A percentile compares a stretch with the other conserved stretches of the same genome.
Conservation (phyloP, 805 yeast species). For the Kodamaea leandrae region DNA sequence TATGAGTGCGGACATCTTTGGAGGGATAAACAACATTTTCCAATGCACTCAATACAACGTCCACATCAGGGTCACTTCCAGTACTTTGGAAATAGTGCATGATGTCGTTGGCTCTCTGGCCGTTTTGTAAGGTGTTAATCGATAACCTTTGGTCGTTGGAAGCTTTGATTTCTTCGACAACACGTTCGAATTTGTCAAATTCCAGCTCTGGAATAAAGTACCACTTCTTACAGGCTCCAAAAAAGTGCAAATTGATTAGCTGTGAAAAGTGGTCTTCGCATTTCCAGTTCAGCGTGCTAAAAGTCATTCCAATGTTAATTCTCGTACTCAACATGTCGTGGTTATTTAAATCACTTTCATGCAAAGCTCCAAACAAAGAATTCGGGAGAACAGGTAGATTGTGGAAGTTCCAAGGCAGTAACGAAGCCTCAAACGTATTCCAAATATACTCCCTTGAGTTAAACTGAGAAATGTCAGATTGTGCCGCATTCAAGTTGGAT, state of each 20-base stretch:
- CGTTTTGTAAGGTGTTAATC: conserved; percentile 17
- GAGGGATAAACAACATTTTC: conserved; percentile 31
- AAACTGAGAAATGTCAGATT: conserved; percentile 16
- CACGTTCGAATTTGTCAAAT: conserved; percentile 48
- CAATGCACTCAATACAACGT: conserved; percentile 27
- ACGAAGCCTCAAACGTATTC: conserved; percentile 19
- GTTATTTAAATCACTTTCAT: conserved; percentile 44
- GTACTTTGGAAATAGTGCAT: conserved; percentile 1
- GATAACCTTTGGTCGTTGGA: conserved; percentile 9
- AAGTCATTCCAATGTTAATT: conserved; percentile 52
- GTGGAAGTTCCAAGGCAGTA: conserved; percentile 57
- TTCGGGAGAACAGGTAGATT: conserved; percentile 50
- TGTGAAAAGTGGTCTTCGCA: conserved; percentile 62
- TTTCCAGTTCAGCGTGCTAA: conserved; percentile 55
- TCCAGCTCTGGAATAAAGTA: conserved; percentile 60
- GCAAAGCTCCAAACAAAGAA: conserved; percentile 45
- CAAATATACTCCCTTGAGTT: conserved; percentile 21
- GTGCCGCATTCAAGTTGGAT: conserved; percentile 5
- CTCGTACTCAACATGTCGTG: conserved; percentile 43
- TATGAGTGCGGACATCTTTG: conserved; percentile 29
- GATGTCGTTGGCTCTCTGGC: conserved; percentile 16
- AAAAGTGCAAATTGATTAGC: conserved; percentile 49
- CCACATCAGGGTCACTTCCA: conserved; percentile 19
- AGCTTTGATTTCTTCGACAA: conserved; percentile 25
- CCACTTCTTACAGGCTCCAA: conserved; percentile 59